Percentiles rank a stretch among this genome's conserved stretches.
Evolutionary conservation across 192 early-diverging fungal genomes (phyloP).

Genomic region (Helicostylum pulchrum): DNA sequence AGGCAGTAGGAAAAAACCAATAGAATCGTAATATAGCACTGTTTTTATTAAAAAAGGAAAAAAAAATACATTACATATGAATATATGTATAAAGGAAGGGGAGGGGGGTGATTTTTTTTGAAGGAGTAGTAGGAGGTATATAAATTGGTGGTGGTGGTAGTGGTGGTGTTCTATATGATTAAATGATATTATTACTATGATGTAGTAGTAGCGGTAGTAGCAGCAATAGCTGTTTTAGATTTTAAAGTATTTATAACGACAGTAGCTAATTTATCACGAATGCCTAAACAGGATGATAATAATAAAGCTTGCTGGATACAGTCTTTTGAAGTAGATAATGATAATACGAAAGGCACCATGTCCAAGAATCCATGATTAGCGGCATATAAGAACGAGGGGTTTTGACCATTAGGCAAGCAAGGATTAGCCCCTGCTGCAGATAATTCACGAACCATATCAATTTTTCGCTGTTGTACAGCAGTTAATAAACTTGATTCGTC

Average conservation of each 20-base stretch:
- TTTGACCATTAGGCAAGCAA: slow-evolving; percentile 12
- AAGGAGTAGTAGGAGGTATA: no score
- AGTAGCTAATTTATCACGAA: slow-evolving; percentile 9
- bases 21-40: no score
- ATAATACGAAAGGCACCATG: slow-evolving; percentile 20
- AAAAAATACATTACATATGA: no score
- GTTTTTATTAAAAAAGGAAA: no score
- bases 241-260: slow-evolving; percentile 4
- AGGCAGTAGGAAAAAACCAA: no score
- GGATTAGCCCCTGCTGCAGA: slow-evolving; percentile 17
- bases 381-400: slow-evolving; percentile 25
- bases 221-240: no score
- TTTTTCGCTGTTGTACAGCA: slow-evolving; percentile 33
- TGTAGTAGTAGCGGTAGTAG: no score
- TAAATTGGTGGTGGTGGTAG: no score
- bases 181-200: no score
- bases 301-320: slow-evolving; percentile 25
- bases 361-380: slow-evolving; percentile 30
- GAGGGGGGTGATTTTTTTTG: no score
- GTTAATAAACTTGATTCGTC: neutral
- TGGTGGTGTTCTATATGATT: no score
- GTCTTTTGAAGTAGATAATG: slow-evolving; percentile 16
- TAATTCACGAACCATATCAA: slow-evolving; percentile 28
- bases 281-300: slow-evolving; percentile 7
- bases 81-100: no score